phyloP scores from a whole-genome alignment of 116 monocot genomes.

The Cymodocea nodosa region DNA sequence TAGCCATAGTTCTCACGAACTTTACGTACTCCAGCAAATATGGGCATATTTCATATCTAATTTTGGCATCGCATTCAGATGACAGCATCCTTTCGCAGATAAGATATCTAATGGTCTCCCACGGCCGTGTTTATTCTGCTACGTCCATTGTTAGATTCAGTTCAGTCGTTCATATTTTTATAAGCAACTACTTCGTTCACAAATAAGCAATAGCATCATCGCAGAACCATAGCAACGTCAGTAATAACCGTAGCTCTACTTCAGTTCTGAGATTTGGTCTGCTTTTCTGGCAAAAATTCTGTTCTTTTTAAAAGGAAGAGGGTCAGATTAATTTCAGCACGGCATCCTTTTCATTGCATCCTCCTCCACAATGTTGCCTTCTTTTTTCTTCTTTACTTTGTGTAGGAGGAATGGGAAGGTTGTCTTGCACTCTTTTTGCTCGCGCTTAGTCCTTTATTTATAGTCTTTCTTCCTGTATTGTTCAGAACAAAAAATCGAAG shows the following conservation, averaged over 20 bases:
- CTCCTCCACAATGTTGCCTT: conserved; percentile 1
- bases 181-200: conserved; percentile 1
- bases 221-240: conserved; percentile 7
- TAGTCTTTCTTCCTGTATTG: conserved; percentile 2
- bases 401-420: background rate
- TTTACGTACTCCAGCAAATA: too few relatives aligned
- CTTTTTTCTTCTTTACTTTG: conserved; percentile 5
- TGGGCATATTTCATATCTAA: background rate
- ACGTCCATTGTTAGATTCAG: background rate
- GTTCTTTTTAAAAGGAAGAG: conserved; percentile 7
- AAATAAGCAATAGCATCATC: conserved; percentile 17
- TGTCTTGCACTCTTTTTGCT: background rate
- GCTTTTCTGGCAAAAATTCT: background rate
- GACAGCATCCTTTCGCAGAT: background rate
- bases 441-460: background rate
- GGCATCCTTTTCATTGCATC: background rate
- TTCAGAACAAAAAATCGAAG: conserved; percentile 3
- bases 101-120: background rate
- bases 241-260: background rate
- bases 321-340: background rate
- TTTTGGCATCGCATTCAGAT: background rate
- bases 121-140: background rate
- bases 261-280: background rate
- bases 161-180: conserved; percentile 7
- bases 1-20: too few relatives aligned